Evolutionary conservation across 176 grass and related monocot genomes (phyloP), one percentile per base, ranked within the genome.

Genomic region (Aegilops longissima): DNA sequence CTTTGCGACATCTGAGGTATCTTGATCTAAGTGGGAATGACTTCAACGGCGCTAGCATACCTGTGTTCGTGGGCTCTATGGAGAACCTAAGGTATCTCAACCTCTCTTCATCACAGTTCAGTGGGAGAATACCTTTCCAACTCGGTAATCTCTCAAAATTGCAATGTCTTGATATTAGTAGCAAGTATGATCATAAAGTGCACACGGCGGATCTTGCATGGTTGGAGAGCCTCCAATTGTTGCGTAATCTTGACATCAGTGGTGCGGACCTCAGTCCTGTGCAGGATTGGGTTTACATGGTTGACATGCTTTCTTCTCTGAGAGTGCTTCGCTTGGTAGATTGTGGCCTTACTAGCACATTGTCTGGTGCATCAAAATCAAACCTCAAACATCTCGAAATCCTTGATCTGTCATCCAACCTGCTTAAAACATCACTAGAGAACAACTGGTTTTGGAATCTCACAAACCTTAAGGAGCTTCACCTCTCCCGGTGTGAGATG

Each of bases 251-350:
- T 64, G 62, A 64, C 23, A 5, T 64, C 24, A 64, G 11, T 11
- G 0, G 0, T 27, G 11, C 13, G 23, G 0, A 12, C 62, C 62
- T 64, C 23, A 5, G 9, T 29, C 1, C 0, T 64, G 23, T 27
- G 62, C 1, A 23, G 23, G 24, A 64, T 64, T 64, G 62, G 62
- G 23, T 29, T 13, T 4, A 3, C 24, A 13, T 64, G 4, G 10
- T 64, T 29, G 13, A 64, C 24, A 64, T 12, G 24, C 62, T 13
- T 64, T 64, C 23, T 27, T 64, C 24, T 27, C 1, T 64, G 24
- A 27, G 0, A 64, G 62, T 64, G 23, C 62, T 64, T 29, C 11
- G 10, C 24, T 21, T 64, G 24, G 61, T 1, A 64, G 3, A 25
- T 9, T 64, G 61, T 27, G 61, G 23, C 1, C 23, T 64, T 25